Conservation (phyloP, 345 rosid species). For the Xanthoceras sorbifolium region DNA sequence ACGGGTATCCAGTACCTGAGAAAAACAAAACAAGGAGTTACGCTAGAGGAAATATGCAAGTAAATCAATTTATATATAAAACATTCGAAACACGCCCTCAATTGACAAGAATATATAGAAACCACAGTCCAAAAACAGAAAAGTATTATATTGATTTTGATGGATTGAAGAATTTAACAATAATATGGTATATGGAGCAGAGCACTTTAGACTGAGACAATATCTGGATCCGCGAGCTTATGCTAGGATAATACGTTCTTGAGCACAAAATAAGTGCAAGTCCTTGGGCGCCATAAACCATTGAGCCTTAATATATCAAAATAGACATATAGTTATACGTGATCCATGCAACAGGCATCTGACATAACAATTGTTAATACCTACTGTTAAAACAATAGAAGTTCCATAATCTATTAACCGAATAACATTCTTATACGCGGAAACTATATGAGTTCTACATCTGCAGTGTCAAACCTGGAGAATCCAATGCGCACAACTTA, state of each 20-base stretch:
- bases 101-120: not conserved
- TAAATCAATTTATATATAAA: not conserved
- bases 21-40: not conserved
- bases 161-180: not conserved
- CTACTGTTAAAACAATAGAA: not conserved
- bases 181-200: not conserved
- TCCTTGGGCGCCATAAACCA: not conserved
- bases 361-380: not conserved
- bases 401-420: not conserved
- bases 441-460: not conserved
- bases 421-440: not conserved
- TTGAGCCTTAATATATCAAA: not conserved
- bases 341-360: not conserved
- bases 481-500: slow-evolving; percentile 94
- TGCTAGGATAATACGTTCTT: not conserved
- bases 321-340: not conserved
- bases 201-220: not conserved
- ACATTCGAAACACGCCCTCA: no score
- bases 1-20: slow-evolving; percentile 79
- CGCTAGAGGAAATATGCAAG: slow-evolving; percentile 3
- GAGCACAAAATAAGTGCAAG: not conserved
- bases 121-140: not conserved
- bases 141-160: not conserved
- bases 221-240: not conserved
- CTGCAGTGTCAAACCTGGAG: slow-evolving; percentile 60